A percentile compares a stretch with the other conserved stretches of the same genome.
Conservation (phyloP, 257 asterid species). For the Hygrophila difformis region DNA sequence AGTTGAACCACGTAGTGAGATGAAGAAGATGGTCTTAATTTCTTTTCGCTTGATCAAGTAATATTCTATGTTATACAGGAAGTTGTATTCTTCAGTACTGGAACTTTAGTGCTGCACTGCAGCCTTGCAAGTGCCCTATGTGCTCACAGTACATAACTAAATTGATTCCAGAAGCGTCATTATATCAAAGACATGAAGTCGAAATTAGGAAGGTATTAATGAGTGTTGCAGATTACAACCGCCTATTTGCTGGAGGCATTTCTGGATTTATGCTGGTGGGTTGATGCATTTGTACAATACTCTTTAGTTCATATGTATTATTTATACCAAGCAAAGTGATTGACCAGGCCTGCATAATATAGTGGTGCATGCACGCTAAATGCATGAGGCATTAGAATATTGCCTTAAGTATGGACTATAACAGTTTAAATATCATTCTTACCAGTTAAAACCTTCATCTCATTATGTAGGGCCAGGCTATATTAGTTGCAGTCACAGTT, state of each 20-base stretch:
- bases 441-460: no score
- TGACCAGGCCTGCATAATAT: neutral
- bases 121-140: slow-evolving; percentile 85
- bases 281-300: slow-evolving; percentile 10
- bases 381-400: neutral
- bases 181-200: slow-evolving; percentile 27
- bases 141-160: slow-evolving; percentile 49
- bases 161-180: slow-evolving; percentile 59
- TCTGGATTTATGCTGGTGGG: slow-evolving; percentile 59
- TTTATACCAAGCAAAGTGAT: neutral
- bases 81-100: slow-evolving; percentile 78
- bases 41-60: neutral
- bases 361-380: neutral
- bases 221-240: slow-evolving; percentile 51
- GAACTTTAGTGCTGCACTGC: slow-evolving; percentile 55
- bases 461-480: no score
- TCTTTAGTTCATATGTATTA: neutral
- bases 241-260: slow-evolving; percentile 57
- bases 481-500: no score
- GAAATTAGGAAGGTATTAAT: slow-evolving; percentile 40
- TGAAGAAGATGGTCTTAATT: no score
- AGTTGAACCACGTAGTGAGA: no score
- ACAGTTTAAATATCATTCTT: no score
- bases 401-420: slow-evolving; percentile 1
- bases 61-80: slow-evolving; percentile 29